Base-by-base conservation (phyloP, 768 basidiomycete species). In the Hypsizygus marmoreus region DNA sequence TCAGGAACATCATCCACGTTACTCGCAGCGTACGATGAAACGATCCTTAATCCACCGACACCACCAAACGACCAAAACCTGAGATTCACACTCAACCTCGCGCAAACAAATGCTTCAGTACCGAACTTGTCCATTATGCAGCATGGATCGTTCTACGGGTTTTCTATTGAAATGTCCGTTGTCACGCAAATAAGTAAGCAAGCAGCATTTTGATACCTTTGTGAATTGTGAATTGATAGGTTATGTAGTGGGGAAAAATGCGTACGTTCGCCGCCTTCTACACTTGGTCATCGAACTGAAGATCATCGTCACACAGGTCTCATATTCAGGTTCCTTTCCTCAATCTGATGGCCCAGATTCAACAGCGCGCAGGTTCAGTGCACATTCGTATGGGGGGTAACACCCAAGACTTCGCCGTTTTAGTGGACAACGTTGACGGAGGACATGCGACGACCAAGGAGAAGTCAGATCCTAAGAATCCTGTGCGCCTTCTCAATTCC, bases 131-230 rank as follows among this genome's bases (percentile, higher is more conserved):
- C 70, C 12, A 71, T 73, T 16, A 61, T 64, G 24, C 71, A 71
- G 44, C 32, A 44, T 46, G 82, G 80, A 12, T 72, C 78, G 12
- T 88, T 88, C 55, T 73, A 81, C 43, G 87, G 85, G 8, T 88
- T 89, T 59, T 85, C 82, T 4, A 75, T 90, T 36, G 87, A 90
- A 64, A 74, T 86, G 70, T 86, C 84, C 31, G 80, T 89, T 10
- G 72, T 80, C 6, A 78, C 76, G 45, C 77, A 80, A 68, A 70
- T 86, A 51, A 64, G 84, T 86, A 60, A 61, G 80, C 79, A 68
- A 78, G 37, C 51, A 63, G 69, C 40, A 53, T 34, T 43, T 42
- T n/a, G 10, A n/a, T n/a, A n/a, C n/a, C n/a, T n/a, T n/a, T 26
- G 4, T 33, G 8, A 2, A 32, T 37, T 28, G 23, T 42, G 28